Base-by-base conservation (phyloP, 2,329 filamentous ascomycete species). In the Proliferodiscus dingleyae region DNA sequence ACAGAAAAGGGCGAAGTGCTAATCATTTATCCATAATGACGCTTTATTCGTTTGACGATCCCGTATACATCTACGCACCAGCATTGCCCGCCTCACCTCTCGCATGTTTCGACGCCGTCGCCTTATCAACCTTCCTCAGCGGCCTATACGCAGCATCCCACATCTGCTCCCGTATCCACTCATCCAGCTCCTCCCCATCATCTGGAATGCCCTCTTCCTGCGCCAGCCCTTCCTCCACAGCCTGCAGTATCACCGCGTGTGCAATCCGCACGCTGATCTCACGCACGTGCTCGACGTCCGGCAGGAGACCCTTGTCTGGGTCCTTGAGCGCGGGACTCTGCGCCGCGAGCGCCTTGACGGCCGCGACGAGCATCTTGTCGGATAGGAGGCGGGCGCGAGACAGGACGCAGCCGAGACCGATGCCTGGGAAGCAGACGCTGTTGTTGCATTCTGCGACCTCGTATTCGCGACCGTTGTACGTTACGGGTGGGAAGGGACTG, bases 361-460 rank as follows among this genome's bases (percentile, higher is more conserved):
- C 89, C 1, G 86, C 85, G 0, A 94, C 85, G 10, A 95, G 79
- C 80, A 95, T 90, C 51, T 79, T 77, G 50, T 90, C 82, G 0
- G 84, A 85, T 22, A 95, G 67, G 0, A 81, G 72, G 10, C 70
- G 73, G 2, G 84, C 74, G 11, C 87, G 80, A 21, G 75, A 82
- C 1, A 95, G 75, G 0, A 95, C 78, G 6, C 78, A 78, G 9
- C 88, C 89, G 1, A 95, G 80, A 0, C 88, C 89, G 47, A 95
- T 91, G 0, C 88, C 88, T 0, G 89, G 89, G 64, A 94, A 95
- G 13, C 85, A 85, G 26, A 87, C 86, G 1, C 81, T 85, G 67
- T 95, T 95, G 68, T 95, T 95, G 68, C 89, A 95, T 65, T 95
- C 89, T 19, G 87, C 87, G 60, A 76, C 61, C 22, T 73, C 66